phyloP scores from a whole-genome alignment of 352 stramenopile genomes.

The Globisporangium nagaii region DNA sequence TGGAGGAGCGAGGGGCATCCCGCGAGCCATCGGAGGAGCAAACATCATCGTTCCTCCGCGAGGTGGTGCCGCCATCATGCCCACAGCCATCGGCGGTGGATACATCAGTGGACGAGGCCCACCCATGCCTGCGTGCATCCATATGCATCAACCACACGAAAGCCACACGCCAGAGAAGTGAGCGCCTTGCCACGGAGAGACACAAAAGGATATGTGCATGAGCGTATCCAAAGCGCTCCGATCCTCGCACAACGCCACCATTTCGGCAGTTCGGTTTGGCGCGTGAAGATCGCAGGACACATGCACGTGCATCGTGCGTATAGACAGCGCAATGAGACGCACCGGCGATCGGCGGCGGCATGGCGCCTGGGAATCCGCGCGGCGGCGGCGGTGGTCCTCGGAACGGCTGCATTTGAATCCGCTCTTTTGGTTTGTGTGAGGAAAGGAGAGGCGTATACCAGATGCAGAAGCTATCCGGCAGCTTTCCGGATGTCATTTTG shows the following conservation, averaged over 20 bases:
- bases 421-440: background rate
- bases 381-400: slow-evolving; percentile 11
- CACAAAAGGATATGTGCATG: too few relatives aligned
- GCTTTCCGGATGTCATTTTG: too few relatives aligned
- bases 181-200: too few relatives aligned
- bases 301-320: too few relatives aligned
- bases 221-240: background rate
- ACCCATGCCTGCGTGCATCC: background rate
- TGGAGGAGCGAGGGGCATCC: background rate
- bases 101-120: background rate
- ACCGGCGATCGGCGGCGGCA: slow-evolving; percentile 7
- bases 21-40: too few relatives aligned
- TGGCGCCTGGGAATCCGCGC: slow-evolving; percentile 10
- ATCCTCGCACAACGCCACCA: too few relatives aligned
- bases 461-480: too few relatives aligned
- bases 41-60: slow-evolving; percentile 4
- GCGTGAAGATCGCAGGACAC: too few relatives aligned
- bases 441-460: background rate
- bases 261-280: too few relatives aligned
- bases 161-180: too few relatives aligned
- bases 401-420: slow-evolving; percentile 16
- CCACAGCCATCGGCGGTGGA: background rate
- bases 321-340: too few relatives aligned
- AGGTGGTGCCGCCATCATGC: background rate
- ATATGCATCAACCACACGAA: too few relatives aligned